Base-by-base conservation (phyloP, 2,329 filamentous ascomycete species). In the Clarireedia sp. region DNA sequence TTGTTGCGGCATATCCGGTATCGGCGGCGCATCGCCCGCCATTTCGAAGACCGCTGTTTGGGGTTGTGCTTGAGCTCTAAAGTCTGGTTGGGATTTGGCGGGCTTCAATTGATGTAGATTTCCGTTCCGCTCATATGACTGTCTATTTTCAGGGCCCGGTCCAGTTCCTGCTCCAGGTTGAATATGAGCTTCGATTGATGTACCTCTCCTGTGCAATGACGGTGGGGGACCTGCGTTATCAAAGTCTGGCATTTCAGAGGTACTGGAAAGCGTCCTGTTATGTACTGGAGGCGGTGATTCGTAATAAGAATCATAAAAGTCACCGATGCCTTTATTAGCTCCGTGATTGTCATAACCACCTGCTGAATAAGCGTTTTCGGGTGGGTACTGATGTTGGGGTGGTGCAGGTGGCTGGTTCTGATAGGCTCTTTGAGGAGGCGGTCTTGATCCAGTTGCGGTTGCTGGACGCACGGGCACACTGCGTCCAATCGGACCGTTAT, bases 11-110 rank as follows among this genome's bases (percentile, higher is more conserved):
- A 55, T 57, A 58, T 59, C 60, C 37, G 83, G 82, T 29, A 84
- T 70, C 2, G 75, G 73, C 21, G 81, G 81, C 19, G 76, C 74
- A 62, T 88, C 83, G 24, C 74, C 78, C 2, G 81, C 83, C 78
- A 91, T 86, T 64, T 90, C 88, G 62, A 90, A 90, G 1, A 87
- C 78, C 8, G 86, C 87, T 2, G 81, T 76, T 63, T 87, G 82
- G 3, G 79, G 77, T 61, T 82, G 77, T 14, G 61, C 63, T 56
- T 57, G 58, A 43, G 59, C 63, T 37, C 80, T 76, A 56, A 87
- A 71, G 65, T 87, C 80, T 29, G 85, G 83, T 65, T 88, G 85
- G 10, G 85, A 88, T 60, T 83, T 83, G 16, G 82, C 81, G 57
- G 79, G 78, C 57, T 75, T 79, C 50, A 85, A 68, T 61, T 80